These are phyloP conservation scores for Leishmania arabica DNA, from an alignment of 208 protist species.

Conservation along the genomic window DNA sequence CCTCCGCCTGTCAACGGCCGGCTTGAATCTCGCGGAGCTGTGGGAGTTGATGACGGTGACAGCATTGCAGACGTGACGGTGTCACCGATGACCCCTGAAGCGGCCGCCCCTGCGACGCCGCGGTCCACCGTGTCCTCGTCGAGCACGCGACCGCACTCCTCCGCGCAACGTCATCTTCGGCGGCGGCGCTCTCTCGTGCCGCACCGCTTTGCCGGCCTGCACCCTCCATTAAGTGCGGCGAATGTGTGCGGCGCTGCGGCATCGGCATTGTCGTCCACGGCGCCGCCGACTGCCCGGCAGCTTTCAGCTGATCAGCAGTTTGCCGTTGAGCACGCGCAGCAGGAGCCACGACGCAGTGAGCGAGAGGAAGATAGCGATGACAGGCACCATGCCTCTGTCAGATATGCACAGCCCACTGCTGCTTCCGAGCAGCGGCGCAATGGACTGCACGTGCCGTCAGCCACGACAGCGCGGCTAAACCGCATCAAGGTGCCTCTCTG, in stretches of 20 bases:
- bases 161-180: neutral
- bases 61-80: slow-evolving; percentile 33
- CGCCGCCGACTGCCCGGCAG: slow-evolving; percentile 25
- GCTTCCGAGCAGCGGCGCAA: slow-evolving; percentile 9
- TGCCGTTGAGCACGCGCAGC: slow-evolving; percentile 6
- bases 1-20: neutral
- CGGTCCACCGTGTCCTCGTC: neutral
- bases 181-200: neutral
- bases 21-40: too few relatives aligned
- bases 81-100: slow-evolving; percentile 31
- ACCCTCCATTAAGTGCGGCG: neutral
- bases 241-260: neutral
- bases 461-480: neutral
- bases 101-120: slow-evolving; percentile 14
- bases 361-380: neutral
- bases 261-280: neutral
- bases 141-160: neutral
- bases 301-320: slow-evolving; percentile 26
- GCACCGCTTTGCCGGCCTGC: neutral
- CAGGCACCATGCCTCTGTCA: neutral
- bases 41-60: neutral
- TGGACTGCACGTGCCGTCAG: neutral
- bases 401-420: slow-evolving; percentile 22
- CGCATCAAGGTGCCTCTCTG: slow-evolving; percentile 16
- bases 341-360: neutral